Percentiles rank a stretch among this genome's conserved stretches.
phyloP scores from a whole-genome alignment of 139 green algal genomes.

The Chlorella sorokiniana region DNA sequence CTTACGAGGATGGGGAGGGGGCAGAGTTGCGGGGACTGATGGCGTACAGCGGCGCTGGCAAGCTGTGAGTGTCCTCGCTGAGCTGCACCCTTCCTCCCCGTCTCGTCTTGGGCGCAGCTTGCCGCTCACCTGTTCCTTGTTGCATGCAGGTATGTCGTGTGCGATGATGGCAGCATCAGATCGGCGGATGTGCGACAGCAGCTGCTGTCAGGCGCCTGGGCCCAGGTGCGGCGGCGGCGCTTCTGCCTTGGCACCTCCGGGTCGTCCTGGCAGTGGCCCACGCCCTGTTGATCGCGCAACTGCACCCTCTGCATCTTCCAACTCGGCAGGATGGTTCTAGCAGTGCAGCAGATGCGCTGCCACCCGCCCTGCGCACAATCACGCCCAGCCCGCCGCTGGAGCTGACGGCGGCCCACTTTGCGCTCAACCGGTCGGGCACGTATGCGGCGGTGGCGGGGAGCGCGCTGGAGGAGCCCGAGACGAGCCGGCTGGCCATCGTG shows the following conservation, averaged over 20 bases:
- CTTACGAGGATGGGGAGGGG: constrained; percentile 33
- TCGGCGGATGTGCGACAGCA: constrained; percentile 40
- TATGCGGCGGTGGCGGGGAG: constrained; percentile 28
- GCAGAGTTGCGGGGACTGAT: constrained; percentile 34
- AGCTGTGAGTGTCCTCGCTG: constrained; percentile 32
- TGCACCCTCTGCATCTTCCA: background rate
- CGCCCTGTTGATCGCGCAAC: background rate
- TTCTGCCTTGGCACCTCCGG: background rate
- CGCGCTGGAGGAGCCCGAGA: constrained; percentile 36
- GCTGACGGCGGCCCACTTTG: constrained; percentile 25
- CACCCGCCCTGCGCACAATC: constrained; percentile 16
- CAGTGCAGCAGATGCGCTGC: background rate
- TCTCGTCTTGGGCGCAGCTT: background rate
- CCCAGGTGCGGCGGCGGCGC: constrained; percentile 5
- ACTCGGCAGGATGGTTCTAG: background rate
- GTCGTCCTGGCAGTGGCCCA: background rate
- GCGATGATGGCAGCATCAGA: constrained; percentile 28
- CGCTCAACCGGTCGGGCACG: constrained; percentile 35
- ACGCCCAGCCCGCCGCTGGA: constrained; percentile 25
- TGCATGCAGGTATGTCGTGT: constrained; percentile 26
- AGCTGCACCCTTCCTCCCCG: background rate
- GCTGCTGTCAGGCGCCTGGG: constrained; percentile 35
- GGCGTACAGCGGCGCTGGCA: constrained; percentile 37
- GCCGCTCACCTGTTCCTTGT: too few relatives aligned
- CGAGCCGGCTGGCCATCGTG: constrained; percentile 22